Base-by-base conservation (phyloP, 352 stramenopile species). In the Phytophthora sansomeana region DNA sequence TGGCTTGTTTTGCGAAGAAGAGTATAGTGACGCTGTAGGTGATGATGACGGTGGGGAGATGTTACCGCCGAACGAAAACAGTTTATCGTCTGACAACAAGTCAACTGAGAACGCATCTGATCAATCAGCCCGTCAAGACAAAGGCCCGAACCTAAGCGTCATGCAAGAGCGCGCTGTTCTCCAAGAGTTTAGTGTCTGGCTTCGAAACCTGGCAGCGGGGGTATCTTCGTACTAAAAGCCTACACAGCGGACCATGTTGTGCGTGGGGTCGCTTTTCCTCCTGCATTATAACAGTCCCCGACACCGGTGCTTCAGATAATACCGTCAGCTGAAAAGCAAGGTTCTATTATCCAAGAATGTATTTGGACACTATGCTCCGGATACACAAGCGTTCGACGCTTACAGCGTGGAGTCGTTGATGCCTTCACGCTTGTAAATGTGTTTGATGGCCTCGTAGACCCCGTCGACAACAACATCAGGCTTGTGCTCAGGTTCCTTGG, bases 171-270 rank as follows among this genome's bases (percentile, higher is more conserved):
- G 84, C 28, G 87, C 81, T 0, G 85, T 95, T 43, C 77, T 95
- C 19, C 84, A 95, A 55, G 87, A 95, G 54, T 81, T 93, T 49
- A 92, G 78, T 51, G 83, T 90, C 10, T 92, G 84, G 84, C 75
- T 95, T 38, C 75, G 81, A 16, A 89, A 89, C 63, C 58, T 90
- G 36, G 72, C 72, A 52, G 51, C 68, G 7, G 53, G 53, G 14
- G 41, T 58, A 39, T 53, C 59, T 39, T 50, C 41, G 19, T 43
- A 51, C 28, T 63, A 49, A 62, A 24, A 24, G 21, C 21, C 21
- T 24, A 24, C 21, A 24, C 21, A 24, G 21, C 21, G 21, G 21
- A 24, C 21, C n/a, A 3, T 24, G 21, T 3, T 24, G 28, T 16
- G 16, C 14, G 46, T 53, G n/a, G 26, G 19, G 29, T 41, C n/a